phyloP scores from a whole-genome alignment of 331 rosid genomes.

The Quercus phellos region DNA sequence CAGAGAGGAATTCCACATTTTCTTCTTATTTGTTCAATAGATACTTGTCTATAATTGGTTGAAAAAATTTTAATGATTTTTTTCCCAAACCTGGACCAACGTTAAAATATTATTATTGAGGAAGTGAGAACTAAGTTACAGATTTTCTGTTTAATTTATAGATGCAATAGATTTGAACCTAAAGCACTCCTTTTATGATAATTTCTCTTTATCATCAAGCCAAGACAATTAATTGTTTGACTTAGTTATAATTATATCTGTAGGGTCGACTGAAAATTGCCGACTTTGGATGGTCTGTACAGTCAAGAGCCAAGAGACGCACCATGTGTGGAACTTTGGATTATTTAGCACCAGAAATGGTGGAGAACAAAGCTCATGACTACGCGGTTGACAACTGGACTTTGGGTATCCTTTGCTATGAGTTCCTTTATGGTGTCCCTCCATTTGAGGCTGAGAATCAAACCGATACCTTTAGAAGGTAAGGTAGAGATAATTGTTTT shows the following conservation, averaged over 20 bases:
- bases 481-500: not conserved
- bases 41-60: not conserved
- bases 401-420: slow-evolving; percentile 78
- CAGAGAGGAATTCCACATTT: not conserved
- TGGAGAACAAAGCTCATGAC: slow-evolving; percentile 79
- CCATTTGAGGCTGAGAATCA: slow-evolving; percentile 96
- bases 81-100: not conserved
- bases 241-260: slow-evolving; percentile 6
- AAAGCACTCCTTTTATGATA: too few relatives aligned
- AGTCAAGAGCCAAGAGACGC: slow-evolving; percentile 65
- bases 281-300: slow-evolving; percentile 96
- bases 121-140: not conserved
- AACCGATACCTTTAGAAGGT: slow-evolving; percentile 77
- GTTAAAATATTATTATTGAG: not conserved
- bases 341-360: slow-evolving; percentile 91
- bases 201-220: too few relatives aligned
- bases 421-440: slow-evolving; percentile 80
- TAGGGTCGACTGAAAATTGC: slow-evolving; percentile 90
- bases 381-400: slow-evolving; percentile 90
- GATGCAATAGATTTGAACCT: too few relatives aligned
- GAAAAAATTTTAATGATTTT: not conserved
- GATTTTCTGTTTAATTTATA: not conserved
- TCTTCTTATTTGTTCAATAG: not conserved
- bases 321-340: slow-evolving; percentile 97
- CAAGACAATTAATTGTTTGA: too few relatives aligned